Evolutionary conservation across 208 protist species (phyloP).

Genomic region (Angomonas deanei): DNA sequence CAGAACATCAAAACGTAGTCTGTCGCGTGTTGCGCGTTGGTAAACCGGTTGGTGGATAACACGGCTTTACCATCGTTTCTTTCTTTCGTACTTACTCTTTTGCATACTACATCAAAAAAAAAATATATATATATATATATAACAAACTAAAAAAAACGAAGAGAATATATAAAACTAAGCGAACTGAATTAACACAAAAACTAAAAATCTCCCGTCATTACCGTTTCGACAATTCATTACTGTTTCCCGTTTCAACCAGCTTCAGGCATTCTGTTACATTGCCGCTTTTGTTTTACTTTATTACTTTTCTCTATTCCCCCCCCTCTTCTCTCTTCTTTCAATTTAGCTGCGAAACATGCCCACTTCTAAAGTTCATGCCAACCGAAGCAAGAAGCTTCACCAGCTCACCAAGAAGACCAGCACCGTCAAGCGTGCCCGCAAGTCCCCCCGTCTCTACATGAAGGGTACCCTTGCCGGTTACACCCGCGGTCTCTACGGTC

Average conservation of each 20-base stretch:
- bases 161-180: not conserved
- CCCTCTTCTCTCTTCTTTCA: constrained; percentile 4
- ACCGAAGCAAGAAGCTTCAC: constrained; percentile 90
- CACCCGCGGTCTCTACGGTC: constrained; percentile 88
- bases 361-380: constrained; percentile 65
- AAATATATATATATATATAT: constrained; percentile 10
- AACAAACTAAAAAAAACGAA: constrained; percentile 2
- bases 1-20: constrained; percentile 1
- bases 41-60: no score
- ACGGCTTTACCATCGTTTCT: no score
- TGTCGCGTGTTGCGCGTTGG: not conserved
- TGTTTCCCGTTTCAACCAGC: not conserved
- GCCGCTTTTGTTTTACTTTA: constrained; percentile 7
- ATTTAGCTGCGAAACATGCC: constrained; percentile 28
- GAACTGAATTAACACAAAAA: not conserved
- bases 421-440: constrained; percentile 81
- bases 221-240: not conserved
- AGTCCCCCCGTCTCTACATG: constrained; percentile 89
- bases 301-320: not conserved
- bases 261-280: not conserved
- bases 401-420: constrained; percentile 84
- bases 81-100: not conserved
- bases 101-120: constrained; percentile 5
- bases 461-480: constrained; percentile 88
- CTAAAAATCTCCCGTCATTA: constrained; percentile 1